Base-by-base conservation (phyloP, 2,329 filamentous ascomycete genomes). In the Helotiales sp. region DNA sequence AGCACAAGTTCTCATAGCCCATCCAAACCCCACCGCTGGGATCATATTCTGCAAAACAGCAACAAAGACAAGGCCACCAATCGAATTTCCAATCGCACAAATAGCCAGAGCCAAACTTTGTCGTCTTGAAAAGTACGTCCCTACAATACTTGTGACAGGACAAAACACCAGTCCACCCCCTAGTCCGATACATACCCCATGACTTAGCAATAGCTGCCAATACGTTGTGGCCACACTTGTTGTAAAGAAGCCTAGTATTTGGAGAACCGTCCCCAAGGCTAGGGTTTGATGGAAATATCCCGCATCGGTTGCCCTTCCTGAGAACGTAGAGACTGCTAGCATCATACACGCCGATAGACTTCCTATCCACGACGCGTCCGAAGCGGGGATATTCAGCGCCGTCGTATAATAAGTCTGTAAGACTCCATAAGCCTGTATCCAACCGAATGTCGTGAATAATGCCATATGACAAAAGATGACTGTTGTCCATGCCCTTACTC, bases 11-110 rank as follows among this genome's bases (percentile, higher is more conserved):
- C 77, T 69, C 31, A 78, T 69, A 0, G 77, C 72, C 76, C 76
- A 79, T 1, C 60, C 66, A 63, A 78, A 79, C 3, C 76, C 77
- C 42, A 78, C 66, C 10, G 55, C 61, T 1, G 69, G 69, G 5
- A 78, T 58, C 8, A 77, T 59, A 30, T 70, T 65, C 30, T 75
- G 70, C 7, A 81, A 76, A 17, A 84, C 77, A 1, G 82, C 75
- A 0, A 87, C 86, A 66, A 86, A 90, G 2, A 89, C 76, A 22
- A 88, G 73, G 0, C 86, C 86, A 1, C 87, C 87, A 0, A 81
- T 81, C 0, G 79, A 80, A 25, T 82, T 83, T 1, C 87, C 88
- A 0, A 79, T 80, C 0, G 67, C 81, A 1, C 64, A 67, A 13
- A 73, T 54, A 2, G 67, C 69, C 1, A 76, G 60, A 1, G 74